Percentiles rank a stretch among this genome's conserved stretches.
Conservation (phyloP, 495 filamentous ascomycete species). For the Podospora sp. region DNA sequence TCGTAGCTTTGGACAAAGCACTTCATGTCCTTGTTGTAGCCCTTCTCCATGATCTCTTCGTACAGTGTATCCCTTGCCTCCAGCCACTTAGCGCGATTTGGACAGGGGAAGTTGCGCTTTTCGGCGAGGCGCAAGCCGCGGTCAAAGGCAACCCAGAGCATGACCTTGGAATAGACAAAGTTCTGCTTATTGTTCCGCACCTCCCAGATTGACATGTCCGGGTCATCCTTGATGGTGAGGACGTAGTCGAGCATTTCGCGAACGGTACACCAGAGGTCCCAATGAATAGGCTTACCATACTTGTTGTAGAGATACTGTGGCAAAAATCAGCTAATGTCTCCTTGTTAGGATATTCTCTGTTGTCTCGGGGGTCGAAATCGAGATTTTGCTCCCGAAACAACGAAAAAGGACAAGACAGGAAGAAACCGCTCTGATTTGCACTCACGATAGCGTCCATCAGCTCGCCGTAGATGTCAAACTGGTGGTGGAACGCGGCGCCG, state of each 20-base stretch:
- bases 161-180: constrained; percentile 73
- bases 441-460: constrained; percentile 75
- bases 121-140: constrained; percentile 70
- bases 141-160: constrained; percentile 77
- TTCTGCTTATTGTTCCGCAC: constrained; percentile 71
- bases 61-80: constrained; percentile 63
- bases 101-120: constrained; percentile 70
- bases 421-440: no score
- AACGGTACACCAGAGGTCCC: constrained; percentile 62
- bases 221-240: constrained; percentile 55
- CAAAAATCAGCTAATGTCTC: no score
- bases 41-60: constrained; percentile 72
- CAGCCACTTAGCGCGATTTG: constrained; percentile 64
- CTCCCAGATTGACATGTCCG: constrained; percentile 81
- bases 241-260: constrained; percentile 50
- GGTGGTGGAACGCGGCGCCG: constrained; percentile 70
- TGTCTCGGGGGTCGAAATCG: no score
- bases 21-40: constrained; percentile 63
- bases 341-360: no score
- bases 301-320: constrained; percentile 79
- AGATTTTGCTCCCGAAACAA: no score
- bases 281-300: constrained; percentile 71
- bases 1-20: constrained; percentile 76
- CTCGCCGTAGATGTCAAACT: constrained; percentile 77
- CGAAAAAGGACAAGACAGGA: no score